Evolutionary conservation across 345 rosid species (phyloP).

Genomic region (Citrus australasica): DNA sequence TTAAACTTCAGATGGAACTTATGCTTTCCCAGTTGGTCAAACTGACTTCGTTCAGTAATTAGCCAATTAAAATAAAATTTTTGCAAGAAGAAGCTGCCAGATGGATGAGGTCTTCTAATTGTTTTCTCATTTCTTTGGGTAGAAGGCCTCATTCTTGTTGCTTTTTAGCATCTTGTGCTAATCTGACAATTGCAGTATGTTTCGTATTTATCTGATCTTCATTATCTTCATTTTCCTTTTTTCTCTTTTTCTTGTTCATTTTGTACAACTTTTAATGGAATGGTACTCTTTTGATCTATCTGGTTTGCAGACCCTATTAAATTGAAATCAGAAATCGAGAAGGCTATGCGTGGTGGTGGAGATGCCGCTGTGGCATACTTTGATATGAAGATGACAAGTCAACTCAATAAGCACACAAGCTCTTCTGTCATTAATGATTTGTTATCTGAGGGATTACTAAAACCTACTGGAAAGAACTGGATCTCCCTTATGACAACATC

Average conservation of each 20-base stretch:
- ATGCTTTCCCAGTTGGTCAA: neutral
- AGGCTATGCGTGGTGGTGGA: slow-evolving; percentile 66
- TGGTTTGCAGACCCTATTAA: slow-evolving; percentile 52
- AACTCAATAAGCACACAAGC: slow-evolving; percentile 70
- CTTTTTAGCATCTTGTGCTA: neutral
- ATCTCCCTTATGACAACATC: slow-evolving; percentile 96
- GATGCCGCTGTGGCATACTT: slow-evolving; percentile 72
- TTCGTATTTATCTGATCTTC: neutral
- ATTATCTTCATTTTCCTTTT: neutral
- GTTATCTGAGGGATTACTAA: slow-evolving; percentile 78
- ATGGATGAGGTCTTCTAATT: neutral
- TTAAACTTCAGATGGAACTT: neutral
- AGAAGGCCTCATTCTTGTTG: neutral
- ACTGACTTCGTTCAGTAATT: neutral
- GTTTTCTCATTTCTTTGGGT: neutral
- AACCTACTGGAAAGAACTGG: slow-evolving; percentile 81
- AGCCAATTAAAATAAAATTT: neutral
- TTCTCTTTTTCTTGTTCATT: neutral
- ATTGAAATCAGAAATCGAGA: slow-evolving; percentile 66
- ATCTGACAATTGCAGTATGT: neutral
- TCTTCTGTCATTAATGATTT: slow-evolving; percentile 61
- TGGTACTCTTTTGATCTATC: slow-evolving; percentile 14
- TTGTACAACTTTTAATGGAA: neutral
- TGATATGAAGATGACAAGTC: slow-evolving; percentile 72
- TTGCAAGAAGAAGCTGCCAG: neutral